Evolutionary conservation across 148 eudicot genomes (phyloP), one percentile per base, ranked within the genome.

Genomic region (Chenopodium album): DNA sequence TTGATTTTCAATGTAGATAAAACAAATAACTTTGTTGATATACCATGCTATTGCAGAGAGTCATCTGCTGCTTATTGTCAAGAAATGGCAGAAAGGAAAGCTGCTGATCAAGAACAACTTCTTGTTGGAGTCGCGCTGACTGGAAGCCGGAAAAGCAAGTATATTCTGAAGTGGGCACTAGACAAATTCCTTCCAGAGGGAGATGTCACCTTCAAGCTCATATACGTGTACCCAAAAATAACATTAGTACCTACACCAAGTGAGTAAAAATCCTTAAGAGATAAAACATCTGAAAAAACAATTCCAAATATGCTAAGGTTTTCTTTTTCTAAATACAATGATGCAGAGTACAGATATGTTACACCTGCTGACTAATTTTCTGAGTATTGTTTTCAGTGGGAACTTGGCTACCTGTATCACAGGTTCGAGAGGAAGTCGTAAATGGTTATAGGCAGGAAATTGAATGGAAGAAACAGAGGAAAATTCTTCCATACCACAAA

Each of bases 161-260:
- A 86, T 68, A 86, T 94, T 60, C 77, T 92, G 31, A 86, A 69
- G 52, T 95, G 99, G 99, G 98, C 99, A 50, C 29, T 92, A 73
- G 92, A 94, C 17, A 89, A 89, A 69, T 94, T 91, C 77, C 71
- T 86, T 72, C 87, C 90, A 0, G 92, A 95, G 76, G 90, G 90
- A 19, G 79, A 84, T 74, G 81, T 91, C 37, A 66, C 77, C 62
- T 92, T 96, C 93, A 92, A 87, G 85, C 81, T 95, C 83, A 71
- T 94, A 20, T 89, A 92, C 80, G 91, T 95, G 60, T 91, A 89
- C 71, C 97, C 98, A 6, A 82, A 54, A 77, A 88, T 95, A 37
- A 85, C 87, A 19, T 8, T 82, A 4, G 88, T 95, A 62, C 99
- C 99, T n/a, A 92, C 97, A 66, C 92, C 98, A 26, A 85, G 99